phyloP scores from a whole-genome alignment of 495 filamentous ascomycete genomes.

The Articulospora tetracladia region DNA sequence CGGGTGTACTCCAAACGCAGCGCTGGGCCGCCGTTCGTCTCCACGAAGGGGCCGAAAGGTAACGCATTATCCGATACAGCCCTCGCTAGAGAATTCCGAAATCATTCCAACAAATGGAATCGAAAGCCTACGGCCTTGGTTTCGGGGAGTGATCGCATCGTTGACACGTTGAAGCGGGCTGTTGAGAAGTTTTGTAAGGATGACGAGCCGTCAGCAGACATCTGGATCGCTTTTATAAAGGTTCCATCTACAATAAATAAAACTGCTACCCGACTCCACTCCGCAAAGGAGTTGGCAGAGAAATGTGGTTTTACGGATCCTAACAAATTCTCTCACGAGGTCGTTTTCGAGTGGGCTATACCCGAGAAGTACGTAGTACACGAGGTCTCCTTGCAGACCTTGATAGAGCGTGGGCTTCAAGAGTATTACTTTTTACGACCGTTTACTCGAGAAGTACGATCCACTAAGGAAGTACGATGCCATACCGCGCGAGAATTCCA shows the following conservation, averaged over 20 bases:
- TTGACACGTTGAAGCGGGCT: conserved; percentile 13
- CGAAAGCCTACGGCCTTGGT: conserved; percentile 16
- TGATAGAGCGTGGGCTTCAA: conserved; percentile 17
- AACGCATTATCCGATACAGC: conserved; percentile 14
- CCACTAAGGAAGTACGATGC: conserved; percentile 10
- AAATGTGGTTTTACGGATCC: background rate
- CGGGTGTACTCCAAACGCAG: conserved; percentile 14
- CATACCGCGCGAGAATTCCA: conserved; percentile 12
- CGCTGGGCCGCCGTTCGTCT: conserved; percentile 8
- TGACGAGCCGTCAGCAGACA: conserved; percentile 13
- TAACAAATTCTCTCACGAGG: conserved; percentile 10
- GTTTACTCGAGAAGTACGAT: conserved; percentile 1
- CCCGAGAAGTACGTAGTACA: conserved; percentile 20
- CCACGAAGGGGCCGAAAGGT: background rate
- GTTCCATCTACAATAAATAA: background rate
- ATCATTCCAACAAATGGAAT: conserved; percentile 5
- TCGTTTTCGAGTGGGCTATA: conserved; percentile 20
- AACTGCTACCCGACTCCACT: conserved; percentile 7
- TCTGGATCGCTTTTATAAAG: conserved; percentile 19
- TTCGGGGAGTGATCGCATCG: conserved; percentile 11
- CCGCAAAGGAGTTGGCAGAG: conserved; percentile 14
- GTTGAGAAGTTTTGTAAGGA: conserved; percentile 17
- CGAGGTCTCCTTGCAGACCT: conserved; percentile 18
- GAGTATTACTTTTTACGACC: conserved; percentile 9
- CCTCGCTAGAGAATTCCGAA: conserved; percentile 11